Conservation (phyloP, 2,329 filamentous ascomycete genomes). For the Parastagonospora nodorum region DNA sequence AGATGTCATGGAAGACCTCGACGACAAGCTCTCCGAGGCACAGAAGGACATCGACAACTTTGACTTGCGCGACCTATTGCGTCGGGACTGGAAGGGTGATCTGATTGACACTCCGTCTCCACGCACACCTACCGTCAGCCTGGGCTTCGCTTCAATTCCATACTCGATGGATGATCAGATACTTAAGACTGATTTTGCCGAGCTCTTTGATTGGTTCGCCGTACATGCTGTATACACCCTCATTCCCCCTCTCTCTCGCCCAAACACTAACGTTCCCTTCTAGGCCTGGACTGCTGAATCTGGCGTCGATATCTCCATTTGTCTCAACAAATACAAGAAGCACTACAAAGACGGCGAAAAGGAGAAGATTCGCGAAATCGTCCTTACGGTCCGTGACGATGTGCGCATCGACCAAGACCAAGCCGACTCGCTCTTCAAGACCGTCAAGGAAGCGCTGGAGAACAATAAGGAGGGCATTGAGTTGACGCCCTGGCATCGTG, state of each 20-base stretch:
- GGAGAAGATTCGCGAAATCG: conserved; percentile 54
- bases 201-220: conserved; percentile 57
- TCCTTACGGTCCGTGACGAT: conserved; percentile 52
- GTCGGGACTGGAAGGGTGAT: conserved; percentile 56
- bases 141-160: conserved; percentile 54
- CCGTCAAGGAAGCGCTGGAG: conserved; percentile 50
- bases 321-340: conserved; percentile 54
- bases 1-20: conserved; percentile 51
- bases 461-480: conserved; percentile 44
- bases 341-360: conserved; percentile 48
- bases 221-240: conserved; percentile 43
- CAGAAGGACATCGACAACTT: conserved; percentile 52
- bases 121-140: conserved; percentile 52
- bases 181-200: conserved; percentile 52
- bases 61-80: conserved; percentile 51
- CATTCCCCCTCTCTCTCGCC: neutral
- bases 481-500: conserved; percentile 52
- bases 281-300: conserved; percentile 53
- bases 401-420: conserved; percentile 52
- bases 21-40: conserved; percentile 47
- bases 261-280: neutral
- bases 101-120: conserved; percentile 54
- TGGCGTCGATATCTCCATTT: conserved; percentile 52
- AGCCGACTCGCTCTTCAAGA: conserved; percentile 50
- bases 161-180: conserved; percentile 55